Evolutionary conservation across 495 filamentous ascomycete genomes (phyloP), one percentile per base, ranked within the genome.

Genomic region (Annulohypoxylon stygium): DNA sequence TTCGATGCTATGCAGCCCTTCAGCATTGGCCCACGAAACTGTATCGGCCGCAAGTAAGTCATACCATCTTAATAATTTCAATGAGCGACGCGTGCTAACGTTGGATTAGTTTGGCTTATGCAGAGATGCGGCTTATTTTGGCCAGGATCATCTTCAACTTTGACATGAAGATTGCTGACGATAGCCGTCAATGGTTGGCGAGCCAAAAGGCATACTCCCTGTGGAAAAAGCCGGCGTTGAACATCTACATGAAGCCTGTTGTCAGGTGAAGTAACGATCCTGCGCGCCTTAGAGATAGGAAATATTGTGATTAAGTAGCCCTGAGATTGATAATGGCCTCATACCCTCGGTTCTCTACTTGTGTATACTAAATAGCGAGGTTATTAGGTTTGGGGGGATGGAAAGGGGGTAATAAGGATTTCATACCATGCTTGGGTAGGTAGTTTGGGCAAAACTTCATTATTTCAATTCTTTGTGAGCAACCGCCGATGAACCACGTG

Each of bases 31-130:
- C 85, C 84, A 0, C 70, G 88, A 12, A 83, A 85, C 48, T 90
- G 88, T 59, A 80, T 89, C 61, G 89, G 88, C 4, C 79, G 82
- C 67, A 84, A 86, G 86, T 88, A 80, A 73, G 85, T 81, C 11
- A 39, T 2, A 4, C 55, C 55, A 2, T 16, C 12, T 0, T 34
- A 4, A 18, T 36, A 14, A 16, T 26, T 41, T 0, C 20, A n/a
- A 23, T 12, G 12, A 51, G 36, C 20, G 37, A 33, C 4, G 23
- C 18, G 12, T 67, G 50, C 72, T 75, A 20, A 70, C 62, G 48
- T 18, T 41, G 6, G 8, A 25, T 69, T 33, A 83, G 79, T 57
- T 64, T 89, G 53, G 88, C 89, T 6, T 88, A 84, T 34, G 76
- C 78, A 14, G 86, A 90, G 69, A 86, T 89, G 80, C 78, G 81